phyloP scores from a whole-genome alignment of 139 green algal genomes.

The Gonium pectorale region DNA sequence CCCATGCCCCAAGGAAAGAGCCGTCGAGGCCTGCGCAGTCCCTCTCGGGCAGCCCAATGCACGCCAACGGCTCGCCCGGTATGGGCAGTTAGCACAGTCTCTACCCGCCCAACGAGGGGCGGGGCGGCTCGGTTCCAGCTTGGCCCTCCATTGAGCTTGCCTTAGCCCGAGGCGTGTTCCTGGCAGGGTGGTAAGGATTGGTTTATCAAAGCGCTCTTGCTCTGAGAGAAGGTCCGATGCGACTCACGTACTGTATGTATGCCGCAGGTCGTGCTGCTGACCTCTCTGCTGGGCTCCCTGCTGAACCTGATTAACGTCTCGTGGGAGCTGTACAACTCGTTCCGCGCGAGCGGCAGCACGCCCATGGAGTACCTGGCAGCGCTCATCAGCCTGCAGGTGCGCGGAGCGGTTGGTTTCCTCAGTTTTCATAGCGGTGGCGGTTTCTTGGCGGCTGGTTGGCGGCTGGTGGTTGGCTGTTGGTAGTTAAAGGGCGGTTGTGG shows the following conservation, averaged over 20 bases:
- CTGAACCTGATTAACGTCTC: neutral
- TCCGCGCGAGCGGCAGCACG: neutral
- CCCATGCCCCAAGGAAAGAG: too few species aligned
- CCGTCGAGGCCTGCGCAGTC: too few species aligned
- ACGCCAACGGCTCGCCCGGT: too few species aligned
- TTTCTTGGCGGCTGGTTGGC: too few species aligned
- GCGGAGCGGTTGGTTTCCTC: too few species aligned
- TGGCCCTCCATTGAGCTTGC: neutral
- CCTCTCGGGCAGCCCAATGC: too few species aligned
- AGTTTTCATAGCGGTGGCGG: too few species aligned
- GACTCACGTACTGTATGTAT: neutral
- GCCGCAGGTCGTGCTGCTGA: neutral
- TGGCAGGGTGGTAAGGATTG: neutral
- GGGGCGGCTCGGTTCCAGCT: too few species aligned
- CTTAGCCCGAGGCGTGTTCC: neutral
- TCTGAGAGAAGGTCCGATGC: neutral
- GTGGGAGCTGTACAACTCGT: neutral
- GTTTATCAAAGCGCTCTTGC: neutral
- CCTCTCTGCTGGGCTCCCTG: neutral
- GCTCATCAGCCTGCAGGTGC: neutral
- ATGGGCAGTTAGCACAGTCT: too few species aligned
- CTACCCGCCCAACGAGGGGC: too few species aligned
- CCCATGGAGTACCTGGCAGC: neutral
- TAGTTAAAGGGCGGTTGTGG: too few species aligned
- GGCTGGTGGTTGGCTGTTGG: too few species aligned